Conservation (phyloP, 2,329 filamentous ascomycete genomes). For the Bipolaris gigantea region DNA sequence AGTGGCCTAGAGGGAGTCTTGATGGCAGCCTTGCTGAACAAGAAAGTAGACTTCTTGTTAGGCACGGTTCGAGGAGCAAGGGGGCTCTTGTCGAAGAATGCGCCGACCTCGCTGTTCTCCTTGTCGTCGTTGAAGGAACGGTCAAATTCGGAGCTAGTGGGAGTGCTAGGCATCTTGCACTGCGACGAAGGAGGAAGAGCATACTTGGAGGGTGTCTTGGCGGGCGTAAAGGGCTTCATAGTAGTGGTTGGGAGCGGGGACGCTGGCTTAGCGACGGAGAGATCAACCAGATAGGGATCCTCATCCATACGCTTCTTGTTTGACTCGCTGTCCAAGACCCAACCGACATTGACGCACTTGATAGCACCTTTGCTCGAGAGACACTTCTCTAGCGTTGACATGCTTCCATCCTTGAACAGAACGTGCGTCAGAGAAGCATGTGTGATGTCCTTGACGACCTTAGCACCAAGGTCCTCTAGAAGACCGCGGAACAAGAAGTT, state of each 20-base stretch:
- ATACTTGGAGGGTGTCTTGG: slow-evolving; percentile 36
- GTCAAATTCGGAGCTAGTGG: slow-evolving; percentile 35
- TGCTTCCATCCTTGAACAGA: slow-evolving; percentile 84
- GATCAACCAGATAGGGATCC: slow-evolving; percentile 35
- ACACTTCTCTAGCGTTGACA: slow-evolving; percentile 79
- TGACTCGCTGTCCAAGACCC: slow-evolving; percentile 69
- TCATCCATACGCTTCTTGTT: slow-evolving; percentile 41
- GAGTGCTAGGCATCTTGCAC: slow-evolving; percentile 30
- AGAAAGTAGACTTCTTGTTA: slow-evolving; percentile 29
- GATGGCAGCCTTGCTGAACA: slow-evolving; percentile 48
- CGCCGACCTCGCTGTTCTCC: slow-evolving; percentile 43
- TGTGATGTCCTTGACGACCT: slow-evolving; percentile 69
- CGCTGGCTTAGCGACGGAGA: slow-evolving; percentile 25
- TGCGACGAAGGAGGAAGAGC: slow-evolving; percentile 25
- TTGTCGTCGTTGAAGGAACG: slow-evolving; percentile 35
- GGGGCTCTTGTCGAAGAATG: slow-evolving; percentile 44
- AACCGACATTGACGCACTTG: slow-evolving; percentile 82
- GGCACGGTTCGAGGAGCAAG: slow-evolving; percentile 46
- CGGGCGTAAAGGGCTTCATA: slow-evolving; percentile 33
- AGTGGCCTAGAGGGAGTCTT: slow-evolving; percentile 58
- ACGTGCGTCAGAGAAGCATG: slow-evolving; percentile 81
- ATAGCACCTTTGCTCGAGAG: slow-evolving; percentile 72
- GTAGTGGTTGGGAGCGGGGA: slow-evolving; percentile 25
- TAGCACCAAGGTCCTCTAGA: slow-evolving; percentile 78
- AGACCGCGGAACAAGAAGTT: slow-evolving; percentile 73